Evolutionary conservation across 176 grass and related monocot species (phyloP), one percentile per base, ranked within the genome.

Genomic region (Cenchrus purpureus): DNA sequence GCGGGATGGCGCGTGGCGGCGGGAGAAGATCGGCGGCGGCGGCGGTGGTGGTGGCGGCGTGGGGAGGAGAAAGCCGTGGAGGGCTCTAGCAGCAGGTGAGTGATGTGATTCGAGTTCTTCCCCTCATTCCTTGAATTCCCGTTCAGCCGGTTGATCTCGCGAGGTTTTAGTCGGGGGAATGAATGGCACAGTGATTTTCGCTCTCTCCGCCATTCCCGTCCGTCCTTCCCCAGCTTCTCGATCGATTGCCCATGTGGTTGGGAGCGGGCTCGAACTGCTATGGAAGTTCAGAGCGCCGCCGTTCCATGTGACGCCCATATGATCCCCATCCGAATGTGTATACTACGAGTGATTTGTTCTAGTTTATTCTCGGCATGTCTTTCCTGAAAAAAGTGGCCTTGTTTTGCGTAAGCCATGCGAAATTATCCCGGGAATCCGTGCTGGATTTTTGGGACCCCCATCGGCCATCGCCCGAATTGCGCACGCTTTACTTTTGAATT

Each of bases 171-270:
- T 19, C n/a, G 6, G 1, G 50, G 19, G 52, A 17, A 16, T 1
- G 49, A 81, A 86, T 86, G 83, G 73, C 72, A 51, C 73, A 65
- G 73, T 66, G 72, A 45, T 65, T 62, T 65, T 62, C 37, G 31
- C 44, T 58, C 43, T 6, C 55, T 55, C 55, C 14, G 37, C 37
- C 37, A 40, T 40, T 5, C 40, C 40, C 46, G 4, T n/a, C 10
- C 15, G 15, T 19, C 34, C 32, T 4, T 77, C 10, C 25, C 10
- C 19, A 48, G 44, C 20, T 51, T 22, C 31, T 65, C 29, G 12
- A 65, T 32, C 20, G 40, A 8, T n/a, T 60, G n/a, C 10, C 7
- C 0, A 16, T 10, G 49, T 12, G 20, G 68, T 73, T 82, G 71
- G 68, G n/a, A 69, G 59, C 68, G 74, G 84, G 84, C 44, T 74